These are phyloP conservation scores for Triticum urartu DNA, from an alignment of 176 grass and related monocot genomes.

Conservation along the genomic window DNA sequence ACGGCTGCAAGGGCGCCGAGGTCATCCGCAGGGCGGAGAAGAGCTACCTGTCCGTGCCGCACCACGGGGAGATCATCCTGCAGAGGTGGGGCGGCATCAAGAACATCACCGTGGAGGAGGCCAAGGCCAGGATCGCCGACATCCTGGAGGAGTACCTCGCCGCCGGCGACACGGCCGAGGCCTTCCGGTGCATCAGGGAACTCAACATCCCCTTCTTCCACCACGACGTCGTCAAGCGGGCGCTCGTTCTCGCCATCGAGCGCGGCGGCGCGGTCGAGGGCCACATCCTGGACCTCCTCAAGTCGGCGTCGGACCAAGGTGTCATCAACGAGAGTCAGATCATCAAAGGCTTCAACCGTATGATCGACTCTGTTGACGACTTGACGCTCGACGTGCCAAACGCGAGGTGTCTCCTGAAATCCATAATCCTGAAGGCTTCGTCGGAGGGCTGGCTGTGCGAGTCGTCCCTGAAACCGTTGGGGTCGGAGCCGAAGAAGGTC, in stretches of 20 bases:
- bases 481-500: conserved; percentile 25
- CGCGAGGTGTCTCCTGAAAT: conserved; percentile 41
- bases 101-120: conserved; percentile 54
- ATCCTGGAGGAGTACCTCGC: conserved; percentile 70
- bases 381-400: conserved; percentile 74
- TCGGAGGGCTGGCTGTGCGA: conserved; percentile 65
- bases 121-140: conserved; percentile 61
- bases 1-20: conserved; percentile 46
- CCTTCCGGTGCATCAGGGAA: conserved; percentile 56
- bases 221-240: conserved; percentile 79
- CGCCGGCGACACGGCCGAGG: conserved; percentile 42
- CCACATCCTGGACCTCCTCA: conserved; percentile 52
- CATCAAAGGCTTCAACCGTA: conserved; percentile 55
- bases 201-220: conserved; percentile 85
- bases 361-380: conserved; percentile 60
- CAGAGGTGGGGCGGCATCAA: conserved; percentile 75
- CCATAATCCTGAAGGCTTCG: conserved; percentile 48
- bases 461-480: conserved; percentile 47
- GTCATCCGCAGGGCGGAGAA: conserved; percentile 55
- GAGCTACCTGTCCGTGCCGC: conserved; percentile 49
- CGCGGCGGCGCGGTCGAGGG: conserved; percentile 38
- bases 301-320: conserved; percentile 54
- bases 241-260: conserved; percentile 64
- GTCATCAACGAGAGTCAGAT: conserved; percentile 74
- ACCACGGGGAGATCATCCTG: conserved; percentile 68